Base-by-base conservation (phyloP, 495 filamentous ascomycete species). In the Annulohypoxylon maeteangense region DNA sequence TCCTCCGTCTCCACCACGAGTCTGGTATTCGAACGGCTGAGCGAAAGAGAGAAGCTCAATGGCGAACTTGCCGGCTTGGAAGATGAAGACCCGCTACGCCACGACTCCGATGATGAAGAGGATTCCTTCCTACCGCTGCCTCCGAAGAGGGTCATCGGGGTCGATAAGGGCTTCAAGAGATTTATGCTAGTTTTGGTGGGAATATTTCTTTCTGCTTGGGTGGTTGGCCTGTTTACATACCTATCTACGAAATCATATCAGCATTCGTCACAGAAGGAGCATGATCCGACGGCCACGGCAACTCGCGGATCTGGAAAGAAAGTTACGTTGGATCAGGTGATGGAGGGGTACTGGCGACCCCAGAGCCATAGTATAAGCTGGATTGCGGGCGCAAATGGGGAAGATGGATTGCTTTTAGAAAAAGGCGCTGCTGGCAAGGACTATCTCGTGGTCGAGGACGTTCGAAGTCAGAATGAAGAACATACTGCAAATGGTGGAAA, bases 401-500 rank as follows among this genome's bases (percentile, higher is more conserved):
- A 97, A 78, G 94, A 98, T 78, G 94, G 94, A 4, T 82, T 98
- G 25, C 76, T 97, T 45, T 83, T 98, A 23, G 91, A 96, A 78
- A 79, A 82, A 70, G 86, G 83, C 38, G 82, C 78, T 14, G 63
- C 74, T 6, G 86, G 83, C 4, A 85, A 91, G 61, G 91, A 90
- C 47, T 97, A 89, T 72, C 83, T 97, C 23, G 88, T 93, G 1
- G 92, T 97, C n/a, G 91, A 97, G 74, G 93, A 97, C 78, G 89
- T 98, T 60, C 85, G 91, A 47, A 80, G 84, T 4, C 76, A 81
- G 61, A 70, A 80, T 62, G 68, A 75, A 22, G 75, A 76, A 3
- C 78, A 66, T 4, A 57, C 65, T 2, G 69, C 63, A 18, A 72
- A 70, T 20, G 78, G 69, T 45, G 70, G 79, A n/a, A 73, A 78